Evolutionary conservation across 1,139 yeast species (phyloP).

Genomic region (Pichia sp.): DNA sequence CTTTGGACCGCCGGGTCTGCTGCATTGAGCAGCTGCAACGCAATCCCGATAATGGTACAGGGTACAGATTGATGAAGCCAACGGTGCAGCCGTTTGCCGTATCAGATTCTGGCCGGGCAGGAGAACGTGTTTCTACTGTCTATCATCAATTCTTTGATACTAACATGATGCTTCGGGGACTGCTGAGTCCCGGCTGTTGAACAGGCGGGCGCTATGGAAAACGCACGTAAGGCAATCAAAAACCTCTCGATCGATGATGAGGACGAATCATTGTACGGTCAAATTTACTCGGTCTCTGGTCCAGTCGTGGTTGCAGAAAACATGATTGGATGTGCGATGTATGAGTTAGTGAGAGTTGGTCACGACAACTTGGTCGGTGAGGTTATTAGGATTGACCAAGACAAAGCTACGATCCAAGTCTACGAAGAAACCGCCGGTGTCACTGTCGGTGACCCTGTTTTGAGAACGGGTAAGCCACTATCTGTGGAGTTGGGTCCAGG

Average conservation of each 20-base stretch:
- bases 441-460: constrained; percentile 96
- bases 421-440: constrained; percentile 99
- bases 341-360: constrained; percentile 95
- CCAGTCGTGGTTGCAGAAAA: constrained; percentile 97
- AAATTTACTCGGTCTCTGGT: constrained; percentile 90
- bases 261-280: constrained; percentile 77
- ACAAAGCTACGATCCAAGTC: constrained; percentile 96
- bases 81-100: no score
- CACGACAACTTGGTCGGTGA: constrained; percentile 96
- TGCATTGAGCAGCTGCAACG: no score
- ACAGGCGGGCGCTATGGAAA: constrained; percentile 94
- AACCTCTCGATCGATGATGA: constrained; percentile 70
- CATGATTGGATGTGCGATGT: constrained; percentile 99
- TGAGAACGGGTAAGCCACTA: constrained; percentile 95
- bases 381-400: constrained; percentile 93
- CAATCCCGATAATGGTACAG: no score
- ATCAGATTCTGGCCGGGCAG: no score
- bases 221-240: constrained; percentile 91
- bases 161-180: background rate
- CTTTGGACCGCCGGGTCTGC: background rate
- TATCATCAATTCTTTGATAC: background rate
- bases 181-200: no score
- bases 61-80: no score
- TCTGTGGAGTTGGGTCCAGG: constrained; percentile 99
- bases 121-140: no score